Evolutionary conservation across 768 basidiomycete species (phyloP), one percentile per base, ranked within the genome.

Genomic region (Kwoniella mangroviensis): DNA sequence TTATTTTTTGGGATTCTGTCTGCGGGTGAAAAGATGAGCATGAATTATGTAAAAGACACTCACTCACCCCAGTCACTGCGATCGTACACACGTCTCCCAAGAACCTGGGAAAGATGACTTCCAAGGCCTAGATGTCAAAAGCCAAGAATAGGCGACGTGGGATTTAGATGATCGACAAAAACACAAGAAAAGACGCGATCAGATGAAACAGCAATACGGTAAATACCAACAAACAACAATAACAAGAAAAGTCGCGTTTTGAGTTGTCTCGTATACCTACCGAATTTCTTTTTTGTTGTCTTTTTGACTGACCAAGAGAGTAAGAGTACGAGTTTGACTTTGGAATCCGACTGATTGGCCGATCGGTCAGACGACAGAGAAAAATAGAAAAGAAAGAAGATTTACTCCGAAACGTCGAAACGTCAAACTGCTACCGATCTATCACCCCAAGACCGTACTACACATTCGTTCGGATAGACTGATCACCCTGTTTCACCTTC

Each of bases 11-110:
- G 45, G 45, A 49, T 49, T 49, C 15, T 5, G 45, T 12, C 45
- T 49, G 45, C 45, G 45, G 45, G 45, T 49, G 45, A 60, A 60
- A 34, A 57, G 54, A 55, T 55, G 54, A 55, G 56, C n/a, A 58
- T 28, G 56, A 34, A 34, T 34, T 34, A 34, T 34, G 34, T 34
- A 34, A 34, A 34, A 34, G 34, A 34, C 34, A 7, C 34, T 34
- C 34, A 34, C 34, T 34, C 34, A 34, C 6, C 34, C 34, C 45
- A 49, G 45, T 49, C 45, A 49, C 45, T 49, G 45, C 15, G 45
- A 49, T 49, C 9, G 34, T 7, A 34, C 34, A 34, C 34, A 34
- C 34, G 34, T 34, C 34, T 34, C 34, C 34, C 34, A 34, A 34
- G 34, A 34, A 34, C 6, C 6, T 34, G 34, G 34, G 34, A 34